Conservation (phyloP, 805 yeast species). For the Geotrichum ghanense region DNA sequence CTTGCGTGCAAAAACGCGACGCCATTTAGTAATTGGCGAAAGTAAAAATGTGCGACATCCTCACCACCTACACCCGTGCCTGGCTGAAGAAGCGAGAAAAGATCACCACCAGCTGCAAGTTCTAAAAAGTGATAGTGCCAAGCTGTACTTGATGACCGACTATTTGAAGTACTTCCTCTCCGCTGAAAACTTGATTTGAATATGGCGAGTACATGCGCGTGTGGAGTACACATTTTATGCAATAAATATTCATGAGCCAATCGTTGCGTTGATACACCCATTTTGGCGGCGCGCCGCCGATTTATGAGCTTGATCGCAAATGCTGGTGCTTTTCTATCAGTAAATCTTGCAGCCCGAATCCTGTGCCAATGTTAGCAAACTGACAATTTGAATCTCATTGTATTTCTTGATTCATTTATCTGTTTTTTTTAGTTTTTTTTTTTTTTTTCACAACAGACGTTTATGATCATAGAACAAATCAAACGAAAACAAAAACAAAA, state of each 20-base stretch:
- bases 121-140: constrained; percentile 30
- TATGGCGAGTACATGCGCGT: constrained; percentile 1
- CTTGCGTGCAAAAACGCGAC: constrained; percentile 46
- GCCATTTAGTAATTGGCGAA: constrained; percentile 53
- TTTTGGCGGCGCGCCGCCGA: constrained; percentile 21
- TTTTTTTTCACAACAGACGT: too few relatives aligned
- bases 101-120: constrained; percentile 62
- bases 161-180: neutral
- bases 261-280: constrained; percentile 6
- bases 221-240: neutral
- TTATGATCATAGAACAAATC: too few relatives aligned
- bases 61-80: constrained; percentile 52
- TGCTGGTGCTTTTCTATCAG: constrained; percentile 28
- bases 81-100: constrained; percentile 70
- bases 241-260: neutral
- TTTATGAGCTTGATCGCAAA: constrained; percentile 47
- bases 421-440: too few relatives aligned
- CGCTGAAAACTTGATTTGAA: neutral
- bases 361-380: constrained; percentile 16
- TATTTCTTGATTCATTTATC: too few relatives aligned
- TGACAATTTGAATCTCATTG: neutral
- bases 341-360: constrained; percentile 39
- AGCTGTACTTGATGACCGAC: neutral
- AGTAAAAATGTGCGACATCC: constrained; percentile 57
- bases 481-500: too few relatives aligned